Evolutionary conservation across 345 rosid species (phyloP).

Genomic region (Syzygium aqueum): DNA sequence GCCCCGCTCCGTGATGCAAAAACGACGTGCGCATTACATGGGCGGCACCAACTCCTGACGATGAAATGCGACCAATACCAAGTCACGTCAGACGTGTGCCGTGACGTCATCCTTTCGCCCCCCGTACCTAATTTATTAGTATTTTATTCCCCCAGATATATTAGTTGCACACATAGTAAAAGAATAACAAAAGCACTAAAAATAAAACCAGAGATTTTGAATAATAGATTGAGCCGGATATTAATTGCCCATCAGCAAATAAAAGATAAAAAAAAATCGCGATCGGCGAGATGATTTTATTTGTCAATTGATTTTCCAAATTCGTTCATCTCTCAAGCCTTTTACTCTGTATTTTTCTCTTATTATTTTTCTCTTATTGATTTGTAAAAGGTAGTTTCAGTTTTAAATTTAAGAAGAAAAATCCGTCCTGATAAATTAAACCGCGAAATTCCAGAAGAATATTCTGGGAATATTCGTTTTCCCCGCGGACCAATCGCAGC

Average conservation of each 20-base stretch:
- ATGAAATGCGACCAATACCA: background rate
- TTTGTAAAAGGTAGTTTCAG: background rate
- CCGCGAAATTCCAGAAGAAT: background rate
- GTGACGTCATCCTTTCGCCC: background rate
- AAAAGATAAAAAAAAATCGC: background rate
- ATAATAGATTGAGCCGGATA: background rate
- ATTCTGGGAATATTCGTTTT: background rate
- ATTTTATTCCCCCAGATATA: background rate
- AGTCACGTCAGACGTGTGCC: background rate
- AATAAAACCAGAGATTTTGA: background rate
- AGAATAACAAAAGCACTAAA: background rate
- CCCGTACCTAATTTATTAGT: background rate
- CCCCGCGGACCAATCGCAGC: background rate
- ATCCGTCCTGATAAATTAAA: background rate
- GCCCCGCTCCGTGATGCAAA: background rate
- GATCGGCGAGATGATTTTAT: background rate
- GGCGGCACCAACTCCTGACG: background rate
- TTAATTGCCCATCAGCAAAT: background rate
- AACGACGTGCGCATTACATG: background rate
- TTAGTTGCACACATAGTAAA: background rate
- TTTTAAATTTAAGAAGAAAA: background rate
- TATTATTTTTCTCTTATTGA: background rate
- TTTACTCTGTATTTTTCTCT: background rate
- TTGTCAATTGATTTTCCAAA: background rate
- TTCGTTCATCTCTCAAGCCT: rapidly evolving